These are phyloP conservation scores for Senecio squalidus DNA, from an alignment of 140 eudicot species.

Conservation along the genomic window DNA sequence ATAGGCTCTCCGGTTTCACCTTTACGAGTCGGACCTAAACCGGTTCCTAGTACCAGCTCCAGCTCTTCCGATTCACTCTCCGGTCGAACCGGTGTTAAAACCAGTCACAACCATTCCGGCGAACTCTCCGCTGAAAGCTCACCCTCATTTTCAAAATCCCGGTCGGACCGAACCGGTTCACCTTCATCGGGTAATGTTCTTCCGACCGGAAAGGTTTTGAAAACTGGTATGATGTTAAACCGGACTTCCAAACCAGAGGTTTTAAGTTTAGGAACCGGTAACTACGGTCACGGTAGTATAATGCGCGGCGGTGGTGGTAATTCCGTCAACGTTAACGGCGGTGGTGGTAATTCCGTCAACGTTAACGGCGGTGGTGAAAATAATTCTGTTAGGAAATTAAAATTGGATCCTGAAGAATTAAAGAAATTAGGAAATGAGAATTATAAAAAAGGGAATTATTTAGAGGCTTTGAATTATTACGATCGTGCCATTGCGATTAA, in stretches of 20 bases:
- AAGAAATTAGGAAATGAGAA: conserved; percentile 56
- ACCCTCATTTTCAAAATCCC: conserved; percentile 26
- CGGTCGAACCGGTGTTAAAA: conserved; percentile 13
- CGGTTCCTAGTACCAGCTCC: conserved; percentile 23
- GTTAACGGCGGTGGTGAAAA: background rate
- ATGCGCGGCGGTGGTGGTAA: conserved; percentile 54
- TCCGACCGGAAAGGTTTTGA: background rate
- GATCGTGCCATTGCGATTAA: conserved; percentile 50
- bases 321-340: conserved; percentile 1
- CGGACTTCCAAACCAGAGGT: conserved; percentile 55
- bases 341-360: background rate
- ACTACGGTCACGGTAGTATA: conserved; percentile 90
- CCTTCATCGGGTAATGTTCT: conserved; percentile 2
- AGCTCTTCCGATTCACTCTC: conserved; percentile 35
- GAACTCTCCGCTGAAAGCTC: conserved; percentile 34
- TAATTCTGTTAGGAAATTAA: conserved; percentile 5
- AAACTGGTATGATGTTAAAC: conserved; percentile 50
- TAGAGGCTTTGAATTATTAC: conserved; percentile 53
- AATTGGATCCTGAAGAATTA: conserved; percentile 44
- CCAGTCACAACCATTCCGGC: conserved; percentile 25
- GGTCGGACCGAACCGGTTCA: no score
- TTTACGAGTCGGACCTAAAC: conserved; percentile 16
- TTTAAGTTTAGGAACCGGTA: conserved; percentile 55
- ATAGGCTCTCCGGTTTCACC: conserved; percentile 35
- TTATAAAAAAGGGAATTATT: conserved; percentile 45